phyloP scores from a whole-genome alignment of 495 filamentous ascomycete species.

The Oidiodendron maius region DNA sequence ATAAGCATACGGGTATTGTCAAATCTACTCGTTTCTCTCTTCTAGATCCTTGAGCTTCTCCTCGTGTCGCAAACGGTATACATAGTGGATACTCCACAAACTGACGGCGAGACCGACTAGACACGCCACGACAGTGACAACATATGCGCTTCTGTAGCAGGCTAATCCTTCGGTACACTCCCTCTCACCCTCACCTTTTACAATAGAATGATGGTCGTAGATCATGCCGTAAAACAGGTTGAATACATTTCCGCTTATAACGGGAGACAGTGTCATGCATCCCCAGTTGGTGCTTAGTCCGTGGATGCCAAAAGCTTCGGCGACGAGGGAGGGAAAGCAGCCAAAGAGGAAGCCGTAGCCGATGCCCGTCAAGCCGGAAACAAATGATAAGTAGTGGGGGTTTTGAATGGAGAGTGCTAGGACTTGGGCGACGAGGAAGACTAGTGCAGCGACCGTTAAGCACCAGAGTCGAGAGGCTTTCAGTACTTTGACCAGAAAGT shows the following conservation, averaged over 20 bases:
- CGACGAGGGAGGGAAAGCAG: constrained; percentile 85
- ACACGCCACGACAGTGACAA: constrained; percentile 72
- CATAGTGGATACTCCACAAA: constrained; percentile 72
- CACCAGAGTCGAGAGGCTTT: constrained; percentile 85
- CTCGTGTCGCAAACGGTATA: constrained; percentile 8
- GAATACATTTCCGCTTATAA: constrained; percentile 83
- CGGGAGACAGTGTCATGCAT: constrained; percentile 81
- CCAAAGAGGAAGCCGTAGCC: constrained; percentile 95
- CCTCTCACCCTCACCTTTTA: constrained; percentile 60
- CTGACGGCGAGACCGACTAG: constrained; percentile 62
- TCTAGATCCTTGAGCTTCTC: constrained; percentile 8
- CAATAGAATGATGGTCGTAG: constrained; percentile 71
- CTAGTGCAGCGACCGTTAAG: constrained; percentile 63
- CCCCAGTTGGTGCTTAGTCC: constrained; percentile 95
- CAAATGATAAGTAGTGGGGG: constrained; percentile 67
- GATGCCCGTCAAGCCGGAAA: constrained; percentile 79
- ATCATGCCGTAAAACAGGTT: constrained; percentile 82
- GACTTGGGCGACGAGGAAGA: constrained; percentile 80
- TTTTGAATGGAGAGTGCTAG: constrained; percentile 73
- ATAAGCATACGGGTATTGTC: no score
- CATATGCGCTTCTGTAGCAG: constrained; percentile 81
- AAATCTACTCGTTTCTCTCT: background rate
- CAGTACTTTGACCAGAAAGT: constrained; percentile 76
- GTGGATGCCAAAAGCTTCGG: constrained; percentile 84
- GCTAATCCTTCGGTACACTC: constrained; percentile 72